Base-by-base conservation (phyloP, 495 filamentous ascomycete genomes). In the Talaromyces nanjingensis region DNA sequence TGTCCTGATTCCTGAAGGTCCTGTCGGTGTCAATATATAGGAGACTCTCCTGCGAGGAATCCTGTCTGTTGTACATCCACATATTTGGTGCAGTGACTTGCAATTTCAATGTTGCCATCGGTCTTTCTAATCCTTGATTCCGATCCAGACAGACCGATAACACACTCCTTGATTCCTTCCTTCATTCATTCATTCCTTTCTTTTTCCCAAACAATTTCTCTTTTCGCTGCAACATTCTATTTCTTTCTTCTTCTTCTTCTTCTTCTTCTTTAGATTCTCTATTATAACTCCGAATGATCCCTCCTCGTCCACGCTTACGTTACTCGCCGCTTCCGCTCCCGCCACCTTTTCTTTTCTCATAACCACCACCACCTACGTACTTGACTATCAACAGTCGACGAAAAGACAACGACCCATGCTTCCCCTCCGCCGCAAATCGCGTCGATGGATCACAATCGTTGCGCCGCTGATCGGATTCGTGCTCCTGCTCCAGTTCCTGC, bases 371-470 rank as follows among this genome's bases (percentile, higher is more conserved):
- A n/a, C n/a, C n/a, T n/a, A n/a, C n/a, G n/a, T n/a, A n/a, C n/a
- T n/a, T n/a, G n/a, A n/a, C n/a, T n/a, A n/a, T n/a, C n/a, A n/a
- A 6, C 27, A 25, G 25, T 12, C 8, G 20, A 24, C 20, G 0
- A 55, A 55, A 25, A 4, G 25, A 25, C 53, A 24, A 56, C 60
- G 3, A 27, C 27, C n/a, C 47, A 62, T 62, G 60, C 39, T 62
- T 31, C 60, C 60, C 42, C 60, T 62, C 33, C 64, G 64, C 60
- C 53, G 59, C 37, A 56, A 62, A 56, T 65, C 64, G 24, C 59
- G 59, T 42, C 64, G 64, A 55, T 65, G 71, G 52, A 67, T 64
- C 55, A 33, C 69, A 59, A 65, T 69, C 55, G 62, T 68, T 24
- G 39, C 68, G 34, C 69, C 67, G 24, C n/a, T 69, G 27, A 24